These are phyloP conservation scores for Macaranga tanarius DNA, from an alignment of 441 rosid genomes.

Conservation along the genomic window DNA sequence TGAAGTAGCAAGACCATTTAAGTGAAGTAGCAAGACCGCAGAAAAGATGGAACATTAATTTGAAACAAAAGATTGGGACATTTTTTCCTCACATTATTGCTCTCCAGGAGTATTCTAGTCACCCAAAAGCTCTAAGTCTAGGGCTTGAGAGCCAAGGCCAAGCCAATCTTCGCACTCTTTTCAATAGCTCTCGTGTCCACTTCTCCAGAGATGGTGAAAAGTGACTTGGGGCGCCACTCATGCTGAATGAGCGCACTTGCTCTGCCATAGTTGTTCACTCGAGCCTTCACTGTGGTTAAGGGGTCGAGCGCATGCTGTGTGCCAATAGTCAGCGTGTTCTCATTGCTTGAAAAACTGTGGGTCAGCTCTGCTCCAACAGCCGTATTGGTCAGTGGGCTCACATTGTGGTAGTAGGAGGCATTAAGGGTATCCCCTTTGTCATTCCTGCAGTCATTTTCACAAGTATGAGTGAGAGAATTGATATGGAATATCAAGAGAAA, in stretches of 20 bases:
- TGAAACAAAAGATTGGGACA: constrained; percentile 3
- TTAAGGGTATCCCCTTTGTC: constrained; percentile 71
- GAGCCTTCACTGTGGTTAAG: constrained; percentile 80
- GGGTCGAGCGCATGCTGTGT: constrained; percentile 89
- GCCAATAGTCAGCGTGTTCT: constrained; percentile 75
- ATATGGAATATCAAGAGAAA: background rate
- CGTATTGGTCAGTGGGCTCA: constrained; percentile 76
- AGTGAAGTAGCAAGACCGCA: constrained; percentile 18
- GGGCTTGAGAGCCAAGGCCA: constrained; percentile 85
- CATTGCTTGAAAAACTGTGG: constrained; percentile 78
- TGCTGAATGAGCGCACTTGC: constrained; percentile 92
- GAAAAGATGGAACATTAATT: constrained; percentile 16
- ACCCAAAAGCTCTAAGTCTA: constrained; percentile 24
- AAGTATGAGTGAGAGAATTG: background rate
- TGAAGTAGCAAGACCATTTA: constrained; percentile 23
- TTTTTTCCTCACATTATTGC: constrained; percentile 35
- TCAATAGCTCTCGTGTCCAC: constrained; percentile 92
- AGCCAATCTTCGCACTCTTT: constrained; percentile 87
- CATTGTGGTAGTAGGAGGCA: constrained; percentile 86
- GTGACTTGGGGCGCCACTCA: constrained; percentile 87
- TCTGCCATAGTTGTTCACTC: constrained; percentile 78
- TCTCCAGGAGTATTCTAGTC: constrained; percentile 15
- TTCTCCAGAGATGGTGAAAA: constrained; percentile 83
- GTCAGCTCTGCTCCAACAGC: constrained; percentile 94
- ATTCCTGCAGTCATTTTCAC: constrained; percentile 51